Evolutionary conservation across 192 early-diverging fungal species (phyloP).

Genomic region (Coemansia sp.): DNA sequence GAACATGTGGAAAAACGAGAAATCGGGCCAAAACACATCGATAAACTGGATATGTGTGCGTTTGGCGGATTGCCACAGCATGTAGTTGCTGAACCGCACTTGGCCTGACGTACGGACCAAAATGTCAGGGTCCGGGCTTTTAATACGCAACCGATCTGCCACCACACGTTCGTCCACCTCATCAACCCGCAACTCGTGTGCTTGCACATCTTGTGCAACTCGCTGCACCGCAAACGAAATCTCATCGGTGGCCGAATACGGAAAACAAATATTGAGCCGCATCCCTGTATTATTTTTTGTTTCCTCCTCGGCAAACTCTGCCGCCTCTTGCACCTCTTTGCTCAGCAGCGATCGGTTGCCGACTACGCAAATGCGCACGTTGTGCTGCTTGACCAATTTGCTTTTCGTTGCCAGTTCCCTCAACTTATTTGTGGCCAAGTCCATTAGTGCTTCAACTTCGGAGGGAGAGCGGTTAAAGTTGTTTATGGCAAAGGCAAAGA

Average conservation of each 20-base stretch:
- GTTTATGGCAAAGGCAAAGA: slow-evolving; percentile 97
- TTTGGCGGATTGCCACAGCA: slow-evolving; percentile 83
- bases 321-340: slow-evolving; percentile 61
- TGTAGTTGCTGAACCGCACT: slow-evolving; percentile 89
- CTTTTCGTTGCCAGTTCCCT: slow-evolving; percentile 69
- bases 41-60: slow-evolving; percentile 84
- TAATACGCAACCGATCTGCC: slow-evolving; percentile 63
- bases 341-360: slow-evolving; percentile 75
- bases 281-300: slow-evolving; percentile 70
- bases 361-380: slow-evolving; percentile 75
- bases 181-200: slow-evolving; percentile 42
- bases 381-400: slow-evolving; percentile 68
- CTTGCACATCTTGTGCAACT: slow-evolving; percentile 60
- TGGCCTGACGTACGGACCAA: slow-evolving; percentile 95
- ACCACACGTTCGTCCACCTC: slow-evolving; percentile 61
- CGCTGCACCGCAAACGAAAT: slow-evolving; percentile 69
- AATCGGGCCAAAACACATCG: slow-evolving; percentile 92
- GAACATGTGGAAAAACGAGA: slow-evolving; percentile 83
- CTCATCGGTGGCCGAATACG: slow-evolving; percentile 92
- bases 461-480: slow-evolving; percentile 89
- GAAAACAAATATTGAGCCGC: slow-evolving; percentile 86
- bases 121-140: slow-evolving; percentile 77
- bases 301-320: slow-evolving; percentile 60
- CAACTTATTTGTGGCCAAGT: slow-evolving; percentile 75
- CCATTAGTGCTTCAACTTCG: slow-evolving; percentile 87